phyloP scores from a whole-genome alignment of 1,284 basidiomycete species.

The Trichosporon sp. region DNA sequence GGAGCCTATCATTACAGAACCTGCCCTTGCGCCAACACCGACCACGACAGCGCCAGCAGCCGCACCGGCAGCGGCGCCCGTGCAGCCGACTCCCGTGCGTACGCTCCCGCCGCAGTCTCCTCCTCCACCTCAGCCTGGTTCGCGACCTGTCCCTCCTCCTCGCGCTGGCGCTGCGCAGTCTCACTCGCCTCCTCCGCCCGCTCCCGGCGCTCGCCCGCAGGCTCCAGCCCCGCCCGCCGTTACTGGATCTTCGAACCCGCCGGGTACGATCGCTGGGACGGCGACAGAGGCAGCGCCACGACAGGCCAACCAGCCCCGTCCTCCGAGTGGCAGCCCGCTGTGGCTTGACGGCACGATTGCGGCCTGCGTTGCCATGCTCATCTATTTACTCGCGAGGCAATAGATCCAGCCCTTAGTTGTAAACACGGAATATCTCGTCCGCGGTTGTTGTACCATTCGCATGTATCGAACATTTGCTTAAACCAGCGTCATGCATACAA shows the following conservation, averaged over 20 bases:
- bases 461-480: background rate
- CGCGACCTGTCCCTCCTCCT: background rate
- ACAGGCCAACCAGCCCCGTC: background rate
- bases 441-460: background rate
- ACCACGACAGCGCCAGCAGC: background rate
- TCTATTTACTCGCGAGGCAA: conserved; percentile 11
- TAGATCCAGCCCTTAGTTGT: background rate
- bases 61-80: background rate
- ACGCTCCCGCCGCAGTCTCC: background rate
- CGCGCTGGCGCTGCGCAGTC: background rate
- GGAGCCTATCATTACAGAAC: background rate
- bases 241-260: background rate
- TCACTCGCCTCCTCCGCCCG: background rate
- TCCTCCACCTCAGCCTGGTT: background rate
- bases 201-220: background rate
- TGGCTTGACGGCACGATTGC: conserved; percentile 21
- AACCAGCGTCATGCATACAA: background rate
- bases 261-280: background rate
- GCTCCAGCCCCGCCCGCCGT: background rate
- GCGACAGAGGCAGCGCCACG: background rate
- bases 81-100: background rate
- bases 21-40: background rate
- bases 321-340: background rate
- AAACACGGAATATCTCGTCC: background rate
- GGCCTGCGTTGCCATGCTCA: conserved; percentile 39